Conservation (phyloP, 2,329 filamentous ascomycete species). For the Gnomoniopsis smithogilvyi region DNA sequence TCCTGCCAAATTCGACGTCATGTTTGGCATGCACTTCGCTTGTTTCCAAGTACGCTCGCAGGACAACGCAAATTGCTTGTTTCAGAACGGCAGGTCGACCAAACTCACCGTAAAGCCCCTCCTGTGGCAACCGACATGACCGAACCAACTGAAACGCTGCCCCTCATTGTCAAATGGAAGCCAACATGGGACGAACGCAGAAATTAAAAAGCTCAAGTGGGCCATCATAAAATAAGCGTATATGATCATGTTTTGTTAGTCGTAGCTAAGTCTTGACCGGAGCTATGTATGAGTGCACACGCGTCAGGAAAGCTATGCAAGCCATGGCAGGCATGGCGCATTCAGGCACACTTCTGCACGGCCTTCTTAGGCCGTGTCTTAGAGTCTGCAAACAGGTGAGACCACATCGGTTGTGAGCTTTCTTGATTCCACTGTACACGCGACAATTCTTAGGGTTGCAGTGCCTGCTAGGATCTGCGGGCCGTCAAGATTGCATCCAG, state of each 20-base stretch:
- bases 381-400: background rate
- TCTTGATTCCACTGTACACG: slow-evolving; percentile 1
- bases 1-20: background rate
- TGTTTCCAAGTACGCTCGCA: slow-evolving; percentile 7
- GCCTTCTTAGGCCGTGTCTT: background rate
- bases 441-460: slow-evolving; percentile 11
- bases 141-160: background rate
- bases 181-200: background rate
- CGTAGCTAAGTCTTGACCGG: no score
- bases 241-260: background rate
- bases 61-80: slow-evolving; percentile 22
- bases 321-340: background rate
- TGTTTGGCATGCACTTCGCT: background rate
- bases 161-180: background rate
- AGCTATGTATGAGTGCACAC: no score
- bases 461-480: slow-evolving; percentile 17
- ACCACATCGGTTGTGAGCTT: background rate
- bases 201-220: background rate
- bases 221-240: background rate
- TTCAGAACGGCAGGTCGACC: slow-evolving; percentile 18
- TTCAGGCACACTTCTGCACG: background rate
- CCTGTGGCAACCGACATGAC: background rate
- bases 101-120: background rate
- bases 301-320: background rate
- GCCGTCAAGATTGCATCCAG: slow-evolving; percentile 14